Evolutionary conservation across 1,284 basidiomycete genomes (phyloP).

Genomic region (Cutaneotrichosporon mucoides): DNA sequence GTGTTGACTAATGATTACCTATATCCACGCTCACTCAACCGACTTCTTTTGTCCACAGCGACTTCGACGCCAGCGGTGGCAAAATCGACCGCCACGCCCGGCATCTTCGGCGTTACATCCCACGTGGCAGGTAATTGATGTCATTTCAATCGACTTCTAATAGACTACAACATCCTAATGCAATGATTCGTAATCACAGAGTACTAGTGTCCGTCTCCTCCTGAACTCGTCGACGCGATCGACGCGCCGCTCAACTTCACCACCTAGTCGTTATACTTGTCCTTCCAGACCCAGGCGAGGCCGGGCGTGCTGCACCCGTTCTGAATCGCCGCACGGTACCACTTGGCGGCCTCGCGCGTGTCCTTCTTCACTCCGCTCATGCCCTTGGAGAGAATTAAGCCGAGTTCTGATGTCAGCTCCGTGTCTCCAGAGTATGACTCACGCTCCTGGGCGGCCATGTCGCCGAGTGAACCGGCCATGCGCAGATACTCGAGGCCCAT

Average conservation of each 20-base stretch:
- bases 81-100: slow-evolving; percentile 5
- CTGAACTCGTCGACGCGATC: background rate
- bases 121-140: background rate
- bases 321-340: slow-evolving; percentile 46
- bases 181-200: background rate
- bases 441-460: slow-evolving; percentile 47
- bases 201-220: too few species aligned
- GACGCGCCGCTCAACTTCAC: background rate
- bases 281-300: slow-evolving; percentile 49
- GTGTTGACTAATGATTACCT: background rate
- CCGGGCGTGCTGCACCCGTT: slow-evolving; percentile 42
- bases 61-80: background rate
- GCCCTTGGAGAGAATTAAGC: slow-evolving; percentile 44
- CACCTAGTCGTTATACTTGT: slow-evolving; percentile 20
- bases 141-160: background rate
- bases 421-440: slow-evolving; percentile 18
- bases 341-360: slow-evolving; percentile 48
- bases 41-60: slow-evolving; percentile 6
- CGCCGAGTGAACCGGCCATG: slow-evolving; percentile 43
- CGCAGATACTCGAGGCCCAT: slow-evolving; percentile 43
- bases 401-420: slow-evolving; percentile 34
- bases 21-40: too few species aligned
- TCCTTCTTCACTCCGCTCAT: slow-evolving; percentile 46
- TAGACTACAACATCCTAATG: background rate
- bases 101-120: background rate